Evolutionary conservation across 2,329 filamentous ascomycete genomes (phyloP).

Genomic region (Colletotrichum melonis): DNA sequence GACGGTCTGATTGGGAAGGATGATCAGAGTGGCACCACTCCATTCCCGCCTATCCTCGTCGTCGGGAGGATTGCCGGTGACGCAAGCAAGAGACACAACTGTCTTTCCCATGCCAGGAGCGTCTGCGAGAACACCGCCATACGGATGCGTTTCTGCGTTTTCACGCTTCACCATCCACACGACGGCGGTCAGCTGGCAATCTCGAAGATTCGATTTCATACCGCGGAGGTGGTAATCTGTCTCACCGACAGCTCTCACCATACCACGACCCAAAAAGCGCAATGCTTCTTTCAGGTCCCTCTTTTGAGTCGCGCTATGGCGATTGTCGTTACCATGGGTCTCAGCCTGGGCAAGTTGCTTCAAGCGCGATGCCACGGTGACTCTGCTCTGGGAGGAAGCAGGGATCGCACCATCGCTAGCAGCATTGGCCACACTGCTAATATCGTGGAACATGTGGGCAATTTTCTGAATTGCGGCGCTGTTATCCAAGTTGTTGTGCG

Average conservation of each 20-base stretch:
- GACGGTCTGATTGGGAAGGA: constrained; percentile 48
- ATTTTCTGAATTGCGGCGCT: background rate
- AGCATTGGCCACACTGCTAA: no score
- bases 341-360: background rate
- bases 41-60: constrained; percentile 48
- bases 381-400: background rate
- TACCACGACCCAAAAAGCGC: constrained; percentile 5
- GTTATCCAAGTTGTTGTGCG: background rate
- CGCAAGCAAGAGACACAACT: constrained; percentile 55
- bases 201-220: constrained; percentile 57
- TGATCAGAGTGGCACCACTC: constrained; percentile 48
- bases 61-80: constrained; percentile 51
- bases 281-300: background rate
- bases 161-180: constrained; percentile 67
- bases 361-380: background rate
- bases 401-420: background rate
- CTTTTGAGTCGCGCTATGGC: background rate
- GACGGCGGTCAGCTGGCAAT: constrained; percentile 62
- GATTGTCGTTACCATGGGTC: background rate
- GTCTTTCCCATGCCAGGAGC: constrained; percentile 76
- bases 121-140: constrained; percentile 70
- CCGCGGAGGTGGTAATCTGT: constrained; percentile 49
- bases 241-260: constrained; percentile 47
- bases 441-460: no score
- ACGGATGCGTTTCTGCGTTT: constrained; percentile 45